A percentile compares a stretch with the other conserved stretches of the same genome.
Conservation (phyloP, 352 stramenopile species). For the Globisporangium emineosum region DNA sequence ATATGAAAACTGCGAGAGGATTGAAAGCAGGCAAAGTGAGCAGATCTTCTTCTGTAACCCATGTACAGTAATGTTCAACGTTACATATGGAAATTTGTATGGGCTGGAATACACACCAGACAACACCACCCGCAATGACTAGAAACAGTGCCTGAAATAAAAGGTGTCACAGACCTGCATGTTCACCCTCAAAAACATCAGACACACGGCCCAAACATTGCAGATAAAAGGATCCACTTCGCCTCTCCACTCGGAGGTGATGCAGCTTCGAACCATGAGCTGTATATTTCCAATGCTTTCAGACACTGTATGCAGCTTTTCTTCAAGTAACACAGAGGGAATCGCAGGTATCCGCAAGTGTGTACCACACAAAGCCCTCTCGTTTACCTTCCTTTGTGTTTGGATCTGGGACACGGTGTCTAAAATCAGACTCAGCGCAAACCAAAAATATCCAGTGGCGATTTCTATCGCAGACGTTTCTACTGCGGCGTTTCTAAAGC, state of each 20-base stretch:
- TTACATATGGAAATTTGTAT: conserved; percentile 3
- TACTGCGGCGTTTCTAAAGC: conserved; percentile 4
- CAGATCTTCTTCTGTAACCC: conserved; percentile 2
- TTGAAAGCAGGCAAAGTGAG: not conserved
- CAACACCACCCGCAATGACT: not conserved
- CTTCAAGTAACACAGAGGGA: not conserved
- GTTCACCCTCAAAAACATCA: not conserved
- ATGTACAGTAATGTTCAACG: conserved; percentile 1
- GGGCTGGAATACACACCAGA: not conserved
- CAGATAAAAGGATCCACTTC: not conserved
- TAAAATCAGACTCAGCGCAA: not conserved
- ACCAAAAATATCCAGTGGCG: not conserved
- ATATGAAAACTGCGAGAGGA: not conserved
- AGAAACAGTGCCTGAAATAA: not conserved
- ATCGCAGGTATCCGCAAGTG: conserved; percentile 1
- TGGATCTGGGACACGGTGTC: conserved; percentile 1
- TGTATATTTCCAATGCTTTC: no score
- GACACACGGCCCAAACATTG: not conserved
- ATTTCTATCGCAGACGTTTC: not conserved
- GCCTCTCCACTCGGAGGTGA: no score
- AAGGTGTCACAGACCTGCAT: no score
- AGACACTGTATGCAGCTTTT: not conserved
- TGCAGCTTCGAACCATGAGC: no score
- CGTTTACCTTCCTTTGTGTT: not conserved
- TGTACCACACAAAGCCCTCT: not conserved